These are phyloP conservation scores for Phaeosphaeriaceae sp. DNA, from an alignment of 2,329 filamentous ascomycete species.

Conservation along the genomic window DNA sequence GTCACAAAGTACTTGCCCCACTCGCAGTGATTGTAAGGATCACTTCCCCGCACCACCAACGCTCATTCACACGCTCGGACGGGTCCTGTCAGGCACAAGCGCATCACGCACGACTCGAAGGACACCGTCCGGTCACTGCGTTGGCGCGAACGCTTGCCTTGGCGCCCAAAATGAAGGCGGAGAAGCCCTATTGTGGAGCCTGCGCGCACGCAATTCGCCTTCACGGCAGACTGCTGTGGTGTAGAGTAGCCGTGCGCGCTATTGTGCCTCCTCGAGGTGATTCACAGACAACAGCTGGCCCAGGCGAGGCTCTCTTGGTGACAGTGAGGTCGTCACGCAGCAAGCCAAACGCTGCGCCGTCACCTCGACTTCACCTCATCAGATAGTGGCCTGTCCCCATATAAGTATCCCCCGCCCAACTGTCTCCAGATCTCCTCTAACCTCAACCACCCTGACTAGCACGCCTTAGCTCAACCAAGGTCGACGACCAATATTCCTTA, in stretches of 20 bases:
- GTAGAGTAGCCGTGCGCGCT: slow-evolving; percentile 12
- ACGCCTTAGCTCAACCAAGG: not conserved
- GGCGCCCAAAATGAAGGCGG: slow-evolving; percentile 11
- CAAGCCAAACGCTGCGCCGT: slow-evolving; percentile 25
- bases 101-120: slow-evolving; percentile 7
- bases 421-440: slow-evolving; percentile 30
- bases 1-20: slow-evolving; percentile 7
- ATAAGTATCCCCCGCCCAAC: slow-evolving; percentile 32
- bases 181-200: slow-evolving; percentile 9
- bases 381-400: slow-evolving; percentile 7
- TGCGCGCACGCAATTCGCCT: slow-evolving; percentile 9
- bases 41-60: slow-evolving; percentile 5
- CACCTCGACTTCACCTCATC: slow-evolving; percentile 28
- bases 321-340: slow-evolving; percentile 18
- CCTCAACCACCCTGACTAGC: slow-evolving; percentile 4
- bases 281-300: slow-evolving; percentile 13
- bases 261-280: slow-evolving; percentile 15
- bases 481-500: not conserved
- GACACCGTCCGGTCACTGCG: slow-evolving; percentile 7
- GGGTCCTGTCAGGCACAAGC: slow-evolving; percentile 3
- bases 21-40: not conserved
- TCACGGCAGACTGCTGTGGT: slow-evolving; percentile 13
- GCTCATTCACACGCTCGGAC: slow-evolving; percentile 6
- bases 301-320: slow-evolving; percentile 9
- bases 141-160: slow-evolving; percentile 18